Evolutionary conservation across 1,139 yeast genomes (phyloP), one percentile per base, ranked within the genome.

Genomic region (Sugiyamaella japonica): DNA sequence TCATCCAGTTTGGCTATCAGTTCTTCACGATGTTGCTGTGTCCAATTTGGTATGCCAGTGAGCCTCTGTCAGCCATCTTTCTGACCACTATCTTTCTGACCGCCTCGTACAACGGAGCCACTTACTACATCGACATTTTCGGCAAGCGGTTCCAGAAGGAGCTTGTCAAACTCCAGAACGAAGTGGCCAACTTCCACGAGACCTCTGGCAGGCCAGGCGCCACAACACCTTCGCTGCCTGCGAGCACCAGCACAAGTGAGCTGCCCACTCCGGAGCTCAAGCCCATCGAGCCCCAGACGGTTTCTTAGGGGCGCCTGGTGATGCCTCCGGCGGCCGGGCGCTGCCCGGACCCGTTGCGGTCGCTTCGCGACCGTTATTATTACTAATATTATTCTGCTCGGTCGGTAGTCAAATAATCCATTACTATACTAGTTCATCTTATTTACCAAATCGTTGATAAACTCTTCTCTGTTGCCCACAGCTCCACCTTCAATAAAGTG

Each of bases 401-500:
- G 9, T 7, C 31, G 9, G 31, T 9, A 28, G 9, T 28, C 7
- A 29, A 29, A 29, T 12, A 28, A 29, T 29, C 38, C 38, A 34
- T 34, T 34, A 34, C 8, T 13, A 34, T 7, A 34, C 16, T 63
- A 64, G 61, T 64, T 64, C 64, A 63, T 66, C 47, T 93, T 89
- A 85, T 90, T 89, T 76, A 93, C 91, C 80, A 95, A 87, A 77
- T 89, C 87, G 86, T 93, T 93, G 82, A 93, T 93, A 89, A 83
- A 86, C 75, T 91, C 89, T 82, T 93, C 99, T 81, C 98, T 90
- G 96, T 93, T 91, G 85, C 99, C 99, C 78, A 91, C 84, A 81
- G 97, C 88, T 85, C 99, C 99, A 83, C 99, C 98, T 84, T 91
- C 97, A 84, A 93, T 89, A 78, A 89, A 93, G 83, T 93, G 99